Evolutionary conservation across 2,329 filamentous ascomycete genomes (phyloP).

Genomic region (Aspergillus brasiliensis): DNA sequence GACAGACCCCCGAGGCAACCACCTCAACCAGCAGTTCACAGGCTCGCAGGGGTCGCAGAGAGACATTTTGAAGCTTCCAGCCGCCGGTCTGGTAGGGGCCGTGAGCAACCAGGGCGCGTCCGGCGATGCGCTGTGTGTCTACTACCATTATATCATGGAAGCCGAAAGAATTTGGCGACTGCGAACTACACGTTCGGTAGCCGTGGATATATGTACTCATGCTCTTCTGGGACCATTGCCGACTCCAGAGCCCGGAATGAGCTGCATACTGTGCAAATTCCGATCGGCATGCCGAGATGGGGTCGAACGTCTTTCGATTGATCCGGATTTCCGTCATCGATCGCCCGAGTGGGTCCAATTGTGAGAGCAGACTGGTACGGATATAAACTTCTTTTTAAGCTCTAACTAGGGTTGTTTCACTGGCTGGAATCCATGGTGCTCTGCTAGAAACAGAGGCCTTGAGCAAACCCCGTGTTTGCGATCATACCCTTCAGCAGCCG

Average conservation of each 20-base stretch:
- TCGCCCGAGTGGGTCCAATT: not conserved
- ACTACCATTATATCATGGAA: not conserved
- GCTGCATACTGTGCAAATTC: not conserved
- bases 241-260: not conserved
- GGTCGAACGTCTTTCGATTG: not conserved
- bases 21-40: conserved; percentile 58
- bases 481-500: too few relatives aligned
- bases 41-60: conserved; percentile 23
- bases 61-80: conserved; percentile 20
- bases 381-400: not conserved
- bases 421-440: not conserved
- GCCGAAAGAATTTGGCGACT: too few relatives aligned
- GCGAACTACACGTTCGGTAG: too few relatives aligned
- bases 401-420: not conserved
- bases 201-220: not conserved
- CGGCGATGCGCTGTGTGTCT: not conserved
- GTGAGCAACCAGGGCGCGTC: conserved; percentile 16
- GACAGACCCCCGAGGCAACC: conserved; percentile 58
- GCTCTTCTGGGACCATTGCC: not conserved
- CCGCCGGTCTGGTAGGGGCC: conserved; percentile 15
- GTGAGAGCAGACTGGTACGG: not conserved
- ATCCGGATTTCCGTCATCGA: conserved; percentile 3
- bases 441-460: too few relatives aligned
- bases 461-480: too few relatives aligned
- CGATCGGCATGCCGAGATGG: not conserved